Base-by-base conservation (phyloP, 2,329 filamentous ascomycete species). In the Aspergillus bombycis region DNA sequence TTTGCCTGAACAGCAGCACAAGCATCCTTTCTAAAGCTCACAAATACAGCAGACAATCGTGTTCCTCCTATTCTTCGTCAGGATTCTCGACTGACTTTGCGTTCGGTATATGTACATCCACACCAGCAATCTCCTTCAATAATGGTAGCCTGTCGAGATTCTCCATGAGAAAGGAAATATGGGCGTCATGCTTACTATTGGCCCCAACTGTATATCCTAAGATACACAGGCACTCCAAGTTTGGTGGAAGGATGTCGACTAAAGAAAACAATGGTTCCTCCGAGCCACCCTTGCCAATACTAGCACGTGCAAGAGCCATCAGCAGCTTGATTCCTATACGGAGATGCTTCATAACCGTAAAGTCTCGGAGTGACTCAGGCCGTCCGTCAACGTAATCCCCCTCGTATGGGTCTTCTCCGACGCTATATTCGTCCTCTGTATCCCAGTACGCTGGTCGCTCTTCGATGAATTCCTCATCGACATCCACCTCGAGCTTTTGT, bases 211-310 rank as follows among this genome's bases (percentile, higher is more conserved):
- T 23, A 5, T 45, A 23, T 45, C 43, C 43, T 45, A 11, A 11
- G 19, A 12, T 45, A 23, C 9, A 23, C 11, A 23, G 10, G 10
- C 11, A 45, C 1, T 45, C 43, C 7, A 14, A n/a, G 4, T 23
- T 23, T 23, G 4, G 10, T 1, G 43, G 10, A 2, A 45, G 43
- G 2, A 12, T 23, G 4, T 45, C 43, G 4, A 45, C 4, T 12
- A 23, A 45, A 12, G n/a, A 45, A 0, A 23, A 23, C 10, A 0
- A 23, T 12, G 10, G 2, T 1, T 46, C 21, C 1, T 21, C n/a
- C 2, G 4, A 23, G 5, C 21, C 11, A 8, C 11, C 1, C 4
- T 46, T 46, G n/a, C 11, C 4, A 2, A 23, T 14, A 16, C 43
- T 46, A 8, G 10, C 43, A 5, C n/a, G n/a, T 11, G 10, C 10